Evolutionary conservation across 2,329 filamentous ascomycete genomes (phyloP).

Genomic region (Fusarium palustre): DNA sequence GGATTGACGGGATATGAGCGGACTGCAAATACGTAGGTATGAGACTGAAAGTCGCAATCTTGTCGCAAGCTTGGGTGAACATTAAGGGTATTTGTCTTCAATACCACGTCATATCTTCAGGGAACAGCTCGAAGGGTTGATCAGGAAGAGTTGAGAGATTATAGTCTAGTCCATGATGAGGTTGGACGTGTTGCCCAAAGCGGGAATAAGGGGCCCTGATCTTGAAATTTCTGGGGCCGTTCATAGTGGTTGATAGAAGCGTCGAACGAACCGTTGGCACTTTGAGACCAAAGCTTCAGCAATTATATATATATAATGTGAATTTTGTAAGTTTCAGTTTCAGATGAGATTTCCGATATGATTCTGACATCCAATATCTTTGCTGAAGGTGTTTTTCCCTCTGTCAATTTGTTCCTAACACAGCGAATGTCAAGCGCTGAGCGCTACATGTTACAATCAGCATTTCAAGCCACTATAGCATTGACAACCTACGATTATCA

Average conservation of each 20-base stretch:
- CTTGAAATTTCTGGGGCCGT: constrained; percentile 27
- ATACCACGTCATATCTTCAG: not conserved
- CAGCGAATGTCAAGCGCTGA: not conserved
- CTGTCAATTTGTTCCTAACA: not conserved
- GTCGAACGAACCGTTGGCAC: not conserved
- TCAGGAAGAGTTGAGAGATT: constrained; percentile 21
- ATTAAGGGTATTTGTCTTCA: not conserved
- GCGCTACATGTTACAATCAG: no score
- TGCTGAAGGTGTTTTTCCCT: no score
- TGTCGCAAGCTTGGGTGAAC: not conserved
- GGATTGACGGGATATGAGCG: constrained; percentile 27
- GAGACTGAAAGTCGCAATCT: not conserved
- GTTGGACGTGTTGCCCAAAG: constrained; percentile 16
- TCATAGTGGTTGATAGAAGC: not conserved
- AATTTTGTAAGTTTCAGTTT: not conserved
- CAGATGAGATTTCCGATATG: no score
- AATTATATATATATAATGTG: not conserved
- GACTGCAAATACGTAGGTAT: not conserved
- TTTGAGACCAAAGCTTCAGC: not conserved
- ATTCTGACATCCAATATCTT: no score
- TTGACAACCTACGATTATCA: no score
- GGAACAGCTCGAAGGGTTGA: not conserved
- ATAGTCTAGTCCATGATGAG: constrained; percentile 22
- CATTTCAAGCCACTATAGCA: no score
- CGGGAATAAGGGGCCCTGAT: constrained; percentile 16